These are phyloP conservation scores for Phytophthora nicotianae DNA, from an alignment of 352 stramenopile genomes.

Conservation along the genomic window DNA sequence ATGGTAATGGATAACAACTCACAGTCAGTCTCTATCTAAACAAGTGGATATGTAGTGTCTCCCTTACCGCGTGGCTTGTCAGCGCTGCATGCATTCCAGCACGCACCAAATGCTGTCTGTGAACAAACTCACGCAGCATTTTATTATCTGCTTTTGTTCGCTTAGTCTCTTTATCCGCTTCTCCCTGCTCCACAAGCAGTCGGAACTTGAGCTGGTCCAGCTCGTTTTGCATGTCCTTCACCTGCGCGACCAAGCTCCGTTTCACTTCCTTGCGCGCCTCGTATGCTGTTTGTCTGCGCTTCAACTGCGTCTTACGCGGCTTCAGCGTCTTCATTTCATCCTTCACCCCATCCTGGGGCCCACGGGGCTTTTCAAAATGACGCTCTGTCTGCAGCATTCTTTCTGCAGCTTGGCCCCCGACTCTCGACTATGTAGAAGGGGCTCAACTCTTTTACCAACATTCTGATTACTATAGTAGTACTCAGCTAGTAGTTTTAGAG, in stretches of 20 bases:
- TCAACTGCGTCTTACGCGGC: not conserved
- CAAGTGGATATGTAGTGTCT: slow-evolving; percentile 2
- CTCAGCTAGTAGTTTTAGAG: too few species aligned
- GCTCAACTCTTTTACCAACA: too few species aligned
- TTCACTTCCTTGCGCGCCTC: slow-evolving; percentile 40
- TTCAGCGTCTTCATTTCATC: not conserved
- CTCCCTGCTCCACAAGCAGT: slow-evolving; percentile 22
- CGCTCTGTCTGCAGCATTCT: not conserved
- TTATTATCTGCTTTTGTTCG: slow-evolving; percentile 14
- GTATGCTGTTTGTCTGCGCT: slow-evolving; percentile 28
- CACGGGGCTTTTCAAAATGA: not conserved
- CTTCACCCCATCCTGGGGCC: not conserved
- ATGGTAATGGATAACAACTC: not conserved
- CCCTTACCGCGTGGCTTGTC: slow-evolving; percentile 8
- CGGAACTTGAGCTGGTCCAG: slow-evolving; percentile 38
- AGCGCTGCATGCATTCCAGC: slow-evolving; percentile 24
- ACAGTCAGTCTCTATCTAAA: not conserved
- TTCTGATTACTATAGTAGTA: too few species aligned
- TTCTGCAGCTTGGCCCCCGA: not conserved
- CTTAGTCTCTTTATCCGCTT: slow-evolving; percentile 7
- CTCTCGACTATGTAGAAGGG: too few species aligned
- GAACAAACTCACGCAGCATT: slow-evolving; percentile 19
- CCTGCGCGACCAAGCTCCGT: slow-evolving; percentile 23
- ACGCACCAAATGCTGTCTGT: slow-evolving; percentile 23
- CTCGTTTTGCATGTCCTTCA: slow-evolving; percentile 29